Base-by-base conservation (phyloP, 495 filamentous ascomycete species). In the Polyplosphaeria fusca region DNA sequence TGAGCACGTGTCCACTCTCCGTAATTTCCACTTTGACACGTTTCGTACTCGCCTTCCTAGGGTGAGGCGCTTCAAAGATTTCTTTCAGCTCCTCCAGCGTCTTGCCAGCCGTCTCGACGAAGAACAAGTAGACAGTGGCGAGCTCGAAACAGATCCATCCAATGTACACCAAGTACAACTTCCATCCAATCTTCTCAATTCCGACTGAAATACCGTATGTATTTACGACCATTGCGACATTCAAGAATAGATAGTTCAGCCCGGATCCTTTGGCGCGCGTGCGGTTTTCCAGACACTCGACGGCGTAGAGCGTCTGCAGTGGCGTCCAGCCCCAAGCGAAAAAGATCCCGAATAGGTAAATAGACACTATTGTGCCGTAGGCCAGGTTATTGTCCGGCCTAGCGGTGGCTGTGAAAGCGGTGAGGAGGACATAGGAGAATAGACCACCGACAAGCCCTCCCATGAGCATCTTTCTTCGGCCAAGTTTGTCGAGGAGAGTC, bases 261-360 rank as follows among this genome's bases (percentile, higher is more conserved):
- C 52, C 52, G 30, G 51, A 58, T 2, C 58, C 58, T 26, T 61
- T 61, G 18, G 58, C 58, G 18, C 58, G 51, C 5, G 58, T 63
- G 3, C 37, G 35, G 47, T 58, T 58, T 32, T 51, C 47, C 12
- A 63, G 55, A 25, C 35, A 43, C 38, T 63, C 59, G 22, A 53
- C 47, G 4, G 55, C 41, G 55, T 63, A 63, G 14, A 58, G 28
- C 12, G 47, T 58, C 30, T 58, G 59, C 2, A 63, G 55, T 25
- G 59, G 59, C 11, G 59, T 63, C 53, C 55, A 63, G 39, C 58
- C 59, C 32, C 32, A 58, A 12, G 53, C 53, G 26, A 58, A 63
- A 37, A 35, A 52, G 24, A 61, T 61, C 19, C 58, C 58, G 25
- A 63, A 63, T 13, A 63, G 40, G 24, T 63, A 63, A 38, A 63